These are phyloP conservation scores for Elasticomyces elasticus DNA, from an alignment of 495 filamentous ascomycete species.

Conservation along the genomic window DNA sequence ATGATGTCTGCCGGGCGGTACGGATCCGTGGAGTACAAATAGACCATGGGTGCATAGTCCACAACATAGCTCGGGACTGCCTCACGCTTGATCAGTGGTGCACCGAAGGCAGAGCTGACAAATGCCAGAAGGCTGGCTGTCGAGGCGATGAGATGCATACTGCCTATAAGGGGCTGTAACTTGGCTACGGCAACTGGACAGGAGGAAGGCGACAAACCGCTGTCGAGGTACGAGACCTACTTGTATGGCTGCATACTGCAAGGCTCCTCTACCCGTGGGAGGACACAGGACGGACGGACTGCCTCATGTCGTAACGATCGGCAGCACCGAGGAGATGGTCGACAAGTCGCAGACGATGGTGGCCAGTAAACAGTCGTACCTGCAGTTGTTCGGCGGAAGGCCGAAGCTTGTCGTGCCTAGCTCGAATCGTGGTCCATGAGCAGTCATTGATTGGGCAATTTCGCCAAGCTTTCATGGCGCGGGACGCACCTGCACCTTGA, in stretches of 20 bases:
- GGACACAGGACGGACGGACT: background rate
- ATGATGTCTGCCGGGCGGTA: slow-evolving; percentile 52
- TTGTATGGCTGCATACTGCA: too few species aligned
- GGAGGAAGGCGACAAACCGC: too few species aligned
- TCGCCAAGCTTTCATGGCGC: background rate
- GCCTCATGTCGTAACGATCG: background rate
- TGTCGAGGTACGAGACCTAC: too few species aligned
- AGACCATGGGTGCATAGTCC: slow-evolving; percentile 27
- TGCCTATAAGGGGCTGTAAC: background rate
- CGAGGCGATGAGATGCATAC: background rate
- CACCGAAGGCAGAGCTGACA: background rate
- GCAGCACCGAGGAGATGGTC: background rate
- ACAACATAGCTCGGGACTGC: slow-evolving; percentile 2
- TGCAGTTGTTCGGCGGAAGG: too few species aligned
- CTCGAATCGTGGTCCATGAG: too few species aligned
- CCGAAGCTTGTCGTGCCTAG: too few species aligned
- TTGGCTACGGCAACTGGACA: too few species aligned
- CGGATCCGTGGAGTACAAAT: slow-evolving; percentile 45
- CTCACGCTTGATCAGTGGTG: background rate
- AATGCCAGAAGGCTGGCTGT: background rate
- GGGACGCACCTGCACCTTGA: too few species aligned
- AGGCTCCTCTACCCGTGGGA: too few species aligned
- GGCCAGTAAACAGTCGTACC: too few species aligned
- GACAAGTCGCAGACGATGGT: background rate
- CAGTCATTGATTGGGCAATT: background rate